A percentile compares a stretch with the other conserved stretches of the same genome.
These are phyloP conservation scores for Hypoxylon fuscum DNA, from an alignment of 495 filamentous ascomycete genomes.

Conservation along the genomic window DNA sequence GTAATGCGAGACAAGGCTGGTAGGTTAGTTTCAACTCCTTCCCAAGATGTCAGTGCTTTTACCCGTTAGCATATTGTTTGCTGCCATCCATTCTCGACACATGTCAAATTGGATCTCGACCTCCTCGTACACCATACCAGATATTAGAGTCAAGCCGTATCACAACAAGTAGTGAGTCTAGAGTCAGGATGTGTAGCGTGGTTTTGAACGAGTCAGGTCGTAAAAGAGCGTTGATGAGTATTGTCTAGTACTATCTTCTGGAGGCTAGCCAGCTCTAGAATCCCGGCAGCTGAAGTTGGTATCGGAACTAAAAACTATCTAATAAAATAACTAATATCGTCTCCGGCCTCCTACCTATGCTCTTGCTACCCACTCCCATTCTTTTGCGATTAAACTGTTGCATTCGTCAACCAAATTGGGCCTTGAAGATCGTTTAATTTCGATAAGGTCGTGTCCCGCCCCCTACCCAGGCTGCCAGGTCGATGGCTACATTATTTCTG, in stretches of 20 bases:
- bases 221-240: conserved; percentile 17
- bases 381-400: conserved; percentile 36
- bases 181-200: not conserved
- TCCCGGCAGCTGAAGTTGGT: conserved; percentile 36
- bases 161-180: no score
- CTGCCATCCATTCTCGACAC: not conserved
- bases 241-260: conserved; percentile 7
- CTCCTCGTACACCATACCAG: not conserved
- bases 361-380: conserved; percentile 17
- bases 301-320: conserved; percentile 25
- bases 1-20: conserved; percentile 15
- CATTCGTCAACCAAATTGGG: conserved; percentile 40
- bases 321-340: conserved; percentile 39
- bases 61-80: conserved; percentile 9
- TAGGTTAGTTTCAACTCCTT: conserved; percentile 1
- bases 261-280: conserved; percentile 36
- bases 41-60: conserved; percentile 7
- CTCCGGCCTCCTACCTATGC: conserved; percentile 2
- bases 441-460: conserved; percentile 42
- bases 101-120: not conserved
- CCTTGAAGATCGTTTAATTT: conserved; percentile 43
- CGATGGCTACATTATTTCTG: conserved; percentile 33
- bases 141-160: no score
- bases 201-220: conserved; percentile 23
- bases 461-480: conserved; percentile 16